Evolutionary conservation across 179 eudicot species (phyloP).

Genomic region (Spergularia azorica): DNA sequence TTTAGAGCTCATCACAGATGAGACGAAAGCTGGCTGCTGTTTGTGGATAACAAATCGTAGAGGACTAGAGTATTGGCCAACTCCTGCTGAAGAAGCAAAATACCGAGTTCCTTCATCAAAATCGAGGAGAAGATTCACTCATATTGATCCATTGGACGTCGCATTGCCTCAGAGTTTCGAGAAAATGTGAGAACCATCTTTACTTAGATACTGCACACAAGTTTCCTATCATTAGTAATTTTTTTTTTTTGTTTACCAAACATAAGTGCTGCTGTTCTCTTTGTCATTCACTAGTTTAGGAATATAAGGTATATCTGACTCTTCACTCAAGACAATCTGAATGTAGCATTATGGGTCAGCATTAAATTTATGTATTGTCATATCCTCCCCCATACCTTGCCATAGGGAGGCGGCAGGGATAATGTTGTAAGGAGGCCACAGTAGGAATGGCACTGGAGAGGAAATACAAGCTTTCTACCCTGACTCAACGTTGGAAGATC

Average conservation of each 20-base stretch:
- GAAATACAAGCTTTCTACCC: no score
- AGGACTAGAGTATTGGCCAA: constrained; percentile 96
- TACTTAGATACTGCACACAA: background rate
- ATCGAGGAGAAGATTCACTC: constrained; percentile 38
- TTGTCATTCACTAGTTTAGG: no score
- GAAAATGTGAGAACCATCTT: constrained; percentile 58
- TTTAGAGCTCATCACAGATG: constrained; percentile 80
- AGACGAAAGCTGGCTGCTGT: constrained; percentile 87
- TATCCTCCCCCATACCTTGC: no score
- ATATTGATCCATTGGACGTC: constrained; percentile 35
- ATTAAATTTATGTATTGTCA: no score
- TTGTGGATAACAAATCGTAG: constrained; percentile 92
- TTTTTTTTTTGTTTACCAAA: constrained; percentile 5
- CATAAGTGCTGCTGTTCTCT: constrained; percentile 8
- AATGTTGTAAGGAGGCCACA: no score
- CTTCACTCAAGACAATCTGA: no score
- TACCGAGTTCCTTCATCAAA: constrained; percentile 55
- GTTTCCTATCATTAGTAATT: constrained; percentile 4
- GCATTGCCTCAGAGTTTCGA: constrained; percentile 80
- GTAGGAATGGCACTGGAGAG: no score
- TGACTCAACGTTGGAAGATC: no score
- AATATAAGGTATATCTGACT: no score
- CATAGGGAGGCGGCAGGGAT: no score
- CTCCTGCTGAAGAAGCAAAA: constrained; percentile 86
- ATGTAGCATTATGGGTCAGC: no score